Conservation (phyloP, 768 basidiomycete species). For the Lyophyllum semitale region DNA sequence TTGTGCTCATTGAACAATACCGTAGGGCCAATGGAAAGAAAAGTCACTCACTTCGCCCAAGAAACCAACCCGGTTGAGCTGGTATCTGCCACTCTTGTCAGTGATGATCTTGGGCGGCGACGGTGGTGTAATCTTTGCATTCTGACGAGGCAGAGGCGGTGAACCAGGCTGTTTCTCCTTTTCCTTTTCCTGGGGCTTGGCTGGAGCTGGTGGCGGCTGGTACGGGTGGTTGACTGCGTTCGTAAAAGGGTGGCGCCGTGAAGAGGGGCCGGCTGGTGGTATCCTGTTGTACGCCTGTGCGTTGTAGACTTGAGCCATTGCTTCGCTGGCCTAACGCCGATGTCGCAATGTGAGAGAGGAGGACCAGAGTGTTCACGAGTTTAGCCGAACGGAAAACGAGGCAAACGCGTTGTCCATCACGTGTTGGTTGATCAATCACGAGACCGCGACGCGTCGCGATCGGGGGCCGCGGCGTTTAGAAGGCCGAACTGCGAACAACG, state of each 20-base stretch:
- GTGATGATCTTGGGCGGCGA: slow-evolving; percentile 78
- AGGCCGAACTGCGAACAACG: no score
- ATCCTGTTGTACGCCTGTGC: slow-evolving; percentile 32
- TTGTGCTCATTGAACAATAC: slow-evolving; percentile 24
- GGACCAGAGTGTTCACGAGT: slow-evolving; percentile 5
- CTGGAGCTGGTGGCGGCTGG: slow-evolving; percentile 29
- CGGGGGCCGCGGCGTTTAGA: neutral
- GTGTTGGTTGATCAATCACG: slow-evolving; percentile 22
- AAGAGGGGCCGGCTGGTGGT: slow-evolving; percentile 26
- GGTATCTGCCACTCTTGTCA: slow-evolving; percentile 57
- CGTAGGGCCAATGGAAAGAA: neutral
- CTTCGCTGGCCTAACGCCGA: slow-evolving; percentile 36
- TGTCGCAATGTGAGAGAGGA: slow-evolving; percentile 11
- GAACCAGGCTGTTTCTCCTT: slow-evolving; percentile 44
- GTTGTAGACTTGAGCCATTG: slow-evolving; percentile 36
- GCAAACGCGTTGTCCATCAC: slow-evolving; percentile 23
- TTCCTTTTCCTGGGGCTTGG: slow-evolving; percentile 40
- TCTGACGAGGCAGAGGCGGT: slow-evolving; percentile 79
- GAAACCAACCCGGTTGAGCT: slow-evolving; percentile 77
- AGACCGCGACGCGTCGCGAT: slow-evolving; percentile 20
- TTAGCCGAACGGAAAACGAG: slow-evolving; percentile 18
- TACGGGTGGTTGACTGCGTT: slow-evolving; percentile 32
- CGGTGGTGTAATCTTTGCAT: slow-evolving; percentile 78
- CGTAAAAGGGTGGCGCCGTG: slow-evolving; percentile 31
- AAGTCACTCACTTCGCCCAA: slow-evolving; percentile 76